Evolutionary conservation across 139 green algal genomes (phyloP), one percentile per base, ranked within the genome.

Genomic region (Auxenochlorella pyrenoidosa): DNA sequence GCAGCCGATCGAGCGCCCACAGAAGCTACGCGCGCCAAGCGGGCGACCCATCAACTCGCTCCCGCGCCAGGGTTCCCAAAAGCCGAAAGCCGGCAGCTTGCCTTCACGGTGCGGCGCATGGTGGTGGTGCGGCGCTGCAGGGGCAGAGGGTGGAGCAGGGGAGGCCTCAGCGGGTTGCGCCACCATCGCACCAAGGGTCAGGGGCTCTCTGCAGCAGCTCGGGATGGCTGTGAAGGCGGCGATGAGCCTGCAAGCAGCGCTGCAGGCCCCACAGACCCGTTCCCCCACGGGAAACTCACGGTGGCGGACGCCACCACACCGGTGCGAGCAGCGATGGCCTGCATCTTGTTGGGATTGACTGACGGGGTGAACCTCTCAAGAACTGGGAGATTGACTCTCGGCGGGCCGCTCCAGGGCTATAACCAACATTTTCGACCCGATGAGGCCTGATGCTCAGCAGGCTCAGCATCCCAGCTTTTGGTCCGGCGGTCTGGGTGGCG

Each of bases 91-190:
- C 1, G 5, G 13, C 10, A 24, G 12, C 28, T 65, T 43, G 43
- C 88, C 88, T 91, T 91, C 58, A 92, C 85, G 38, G 89, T 92
- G 60, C 89, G 66, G 79, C 89, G 85, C 89, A 92, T 92, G 85
- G 89, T 86, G 85, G 86, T 89, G 15, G 60, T 73, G 41, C 71
- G 66, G 63, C 88, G 88, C 88, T 91, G 88, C 88, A 78, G 40
- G 40, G 47, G 2, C 21, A n/a, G n/a, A n/a, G 36, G 79, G 36
- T 41, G 4, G n/a, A n/a, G 44, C 2, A 16, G 28, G 32, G 40
- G 24, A 63, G 8, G 80, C 34, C 38, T 81, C 10, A 81, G 43
- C 66, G n/a, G 38, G 68, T 26, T 32, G 68, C 34, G 34, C 1
- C 68, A 43, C 15, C 38, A 75, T 12, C n/a, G 68, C 34, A 40